Conservation (phyloP, 495 filamentous ascomycete species). For the Penicillium nucicola region DNA sequence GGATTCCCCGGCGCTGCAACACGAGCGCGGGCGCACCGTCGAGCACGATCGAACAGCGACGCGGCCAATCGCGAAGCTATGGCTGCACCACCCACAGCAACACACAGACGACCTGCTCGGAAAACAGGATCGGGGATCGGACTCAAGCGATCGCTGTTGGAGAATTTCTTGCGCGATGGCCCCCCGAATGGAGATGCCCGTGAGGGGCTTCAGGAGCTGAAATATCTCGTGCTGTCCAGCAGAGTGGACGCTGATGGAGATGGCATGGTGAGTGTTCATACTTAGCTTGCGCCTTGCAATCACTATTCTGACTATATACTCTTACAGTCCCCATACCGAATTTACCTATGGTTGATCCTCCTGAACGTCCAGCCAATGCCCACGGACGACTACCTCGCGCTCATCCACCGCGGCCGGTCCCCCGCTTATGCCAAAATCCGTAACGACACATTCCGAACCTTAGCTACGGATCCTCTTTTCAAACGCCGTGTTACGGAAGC, state of each 20-base stretch:
- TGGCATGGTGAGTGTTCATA: conserved; percentile 73
- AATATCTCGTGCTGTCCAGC: conserved; percentile 72
- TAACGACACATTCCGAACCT: conserved; percentile 94
- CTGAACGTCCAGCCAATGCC: conserved; percentile 78
- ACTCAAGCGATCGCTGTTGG: conserved; percentile 59
- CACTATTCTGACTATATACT: conserved; percentile 7
- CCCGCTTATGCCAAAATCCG: conserved; percentile 95
- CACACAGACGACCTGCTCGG: conserved; percentile 47
- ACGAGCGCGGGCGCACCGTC: conserved; percentile 40
- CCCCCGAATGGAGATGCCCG: conserved; percentile 65
- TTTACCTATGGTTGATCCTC: conserved; percentile 93
- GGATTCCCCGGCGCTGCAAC: conserved; percentile 19
- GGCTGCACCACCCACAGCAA: conserved; percentile 23
- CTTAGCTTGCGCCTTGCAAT: background rate
- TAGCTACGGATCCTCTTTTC: conserved; percentile 94
- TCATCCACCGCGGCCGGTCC: conserved; percentile 89
- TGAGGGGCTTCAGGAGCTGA: conserved; percentile 67
- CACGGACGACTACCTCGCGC: conserved; percentile 82
- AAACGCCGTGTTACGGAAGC: conserved; percentile 93
- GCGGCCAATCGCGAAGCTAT: conserved; percentile 45
- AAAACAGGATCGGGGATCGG: conserved; percentile 55
- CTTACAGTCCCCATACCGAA: conserved; percentile 78
- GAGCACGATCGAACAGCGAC: conserved; percentile 74
- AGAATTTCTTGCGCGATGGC: conserved; percentile 66
- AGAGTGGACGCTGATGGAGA: conserved; percentile 79